Conservation (phyloP, 768 basidiomycete species). For the Mycena haematopus region DNA sequence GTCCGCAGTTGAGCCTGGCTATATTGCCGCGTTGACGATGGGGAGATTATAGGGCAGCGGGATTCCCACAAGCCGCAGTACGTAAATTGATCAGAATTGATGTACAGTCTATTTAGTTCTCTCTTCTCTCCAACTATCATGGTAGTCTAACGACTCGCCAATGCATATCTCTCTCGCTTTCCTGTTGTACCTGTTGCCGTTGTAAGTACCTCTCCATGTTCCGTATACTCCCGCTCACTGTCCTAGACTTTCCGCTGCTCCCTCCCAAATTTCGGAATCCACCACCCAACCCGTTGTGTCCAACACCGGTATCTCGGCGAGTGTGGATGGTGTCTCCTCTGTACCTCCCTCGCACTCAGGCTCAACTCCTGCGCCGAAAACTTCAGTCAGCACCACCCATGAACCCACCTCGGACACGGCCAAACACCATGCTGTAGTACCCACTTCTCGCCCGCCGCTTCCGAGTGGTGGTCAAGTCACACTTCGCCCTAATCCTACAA, state of each 20-base stretch:
- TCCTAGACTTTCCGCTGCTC: slow-evolving; percentile 14
- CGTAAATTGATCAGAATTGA: not conserved
- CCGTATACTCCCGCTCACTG: not conserved
- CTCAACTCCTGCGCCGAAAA: not conserved
- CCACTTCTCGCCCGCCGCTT: not conserved
- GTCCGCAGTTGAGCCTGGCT: too few relatives aligned
- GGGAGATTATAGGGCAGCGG: too few relatives aligned
- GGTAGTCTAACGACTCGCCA: not conserved
- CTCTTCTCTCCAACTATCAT: slow-evolving; percentile 9
- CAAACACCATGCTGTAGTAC: not conserved
- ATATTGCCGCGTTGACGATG: too few relatives aligned
- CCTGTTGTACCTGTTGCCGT: not conserved
- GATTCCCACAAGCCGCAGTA: too few relatives aligned
- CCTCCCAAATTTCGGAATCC: not conserved
- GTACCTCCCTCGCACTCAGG: not conserved
- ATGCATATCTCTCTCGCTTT: slow-evolving; percentile 16
- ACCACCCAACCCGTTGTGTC: not conserved
- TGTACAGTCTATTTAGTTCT: not conserved
- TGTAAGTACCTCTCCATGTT: not conserved
- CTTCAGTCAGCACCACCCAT: slow-evolving; percentile 14
- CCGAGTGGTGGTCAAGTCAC: not conserved
- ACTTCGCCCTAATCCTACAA: not conserved
- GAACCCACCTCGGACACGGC: slow-evolving; percentile 9
- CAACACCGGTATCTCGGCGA: not conserved
- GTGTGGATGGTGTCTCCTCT: not conserved